phyloP scores from a whole-genome alignment of 371 early-diverging fungal species.

The Mucor indicus region DNA sequence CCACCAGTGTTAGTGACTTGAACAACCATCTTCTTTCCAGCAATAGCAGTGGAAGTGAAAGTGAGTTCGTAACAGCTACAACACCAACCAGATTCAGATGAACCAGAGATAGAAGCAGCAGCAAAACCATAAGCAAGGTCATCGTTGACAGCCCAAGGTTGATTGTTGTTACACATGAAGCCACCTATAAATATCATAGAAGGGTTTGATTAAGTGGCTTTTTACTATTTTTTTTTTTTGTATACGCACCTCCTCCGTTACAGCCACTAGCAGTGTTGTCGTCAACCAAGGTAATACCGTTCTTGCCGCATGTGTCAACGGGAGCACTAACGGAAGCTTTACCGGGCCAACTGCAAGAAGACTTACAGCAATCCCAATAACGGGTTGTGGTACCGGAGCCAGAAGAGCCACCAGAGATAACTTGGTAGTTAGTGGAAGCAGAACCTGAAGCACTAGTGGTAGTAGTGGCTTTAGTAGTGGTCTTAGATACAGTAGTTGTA shows the following conservation, averaged over 20 bases:
- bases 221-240: too few relatives aligned
- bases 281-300: slow-evolving; percentile 29
- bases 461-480: slow-evolving; percentile 12
- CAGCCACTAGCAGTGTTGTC: slow-evolving; percentile 31
- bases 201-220: background rate
- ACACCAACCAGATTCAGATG: slow-evolving; percentile 34
- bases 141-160: slow-evolving; percentile 41
- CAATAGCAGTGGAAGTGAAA: slow-evolving; percentile 30
- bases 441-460: slow-evolving; percentile 1
- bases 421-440: slow-evolving; percentile 7
- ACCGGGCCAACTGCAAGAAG: slow-evolving; percentile 41
- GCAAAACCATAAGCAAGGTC: slow-evolving; percentile 47
- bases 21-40: slow-evolving; percentile 44
- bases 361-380: slow-evolving; percentile 53
- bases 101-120: slow-evolving; percentile 32
- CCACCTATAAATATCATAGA: slow-evolving; percentile 6
- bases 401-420: slow-evolving; percentile 20
- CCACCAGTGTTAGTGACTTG: slow-evolving; percentile 50
- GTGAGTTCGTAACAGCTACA: slow-evolving; percentile 46
- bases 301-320: slow-evolving; percentile 30
- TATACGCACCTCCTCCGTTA: slow-evolving; percentile 26
- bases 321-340: slow-evolving; percentile 32
- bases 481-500: background rate
- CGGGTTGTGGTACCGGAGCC: slow-evolving; percentile 37
- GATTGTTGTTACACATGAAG: slow-evolving; percentile 44